Base-by-base conservation (phyloP, 768 basidiomycete species). In the Termitomyces heimii region DNA sequence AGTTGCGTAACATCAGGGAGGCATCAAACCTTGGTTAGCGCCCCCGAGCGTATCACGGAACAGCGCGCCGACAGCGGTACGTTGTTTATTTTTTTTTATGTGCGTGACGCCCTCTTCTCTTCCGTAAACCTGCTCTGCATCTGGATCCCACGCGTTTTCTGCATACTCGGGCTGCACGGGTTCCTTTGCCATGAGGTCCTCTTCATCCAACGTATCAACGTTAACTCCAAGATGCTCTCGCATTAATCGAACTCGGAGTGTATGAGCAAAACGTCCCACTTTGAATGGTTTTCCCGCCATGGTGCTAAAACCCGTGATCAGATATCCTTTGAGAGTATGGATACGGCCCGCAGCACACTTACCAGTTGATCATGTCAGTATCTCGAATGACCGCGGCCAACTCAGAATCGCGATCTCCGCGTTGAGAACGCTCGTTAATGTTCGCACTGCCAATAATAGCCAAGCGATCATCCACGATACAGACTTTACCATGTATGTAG, bases 321-420 rank as follows among this genome's bases (percentile, higher is more conserved):
- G 13, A 50, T 35, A 24, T 40, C 24, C 43, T 26, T 28, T 52
- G 49, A 46, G 18, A 45, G 31, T 8, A 34, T 45, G 20, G 20
- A 40, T 28, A 29, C 32, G 49, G 53, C n/a, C 24, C 31, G 42
- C 13, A 18, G 35, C 35, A 13, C 10, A 73, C 82, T 51, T 60
- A 89, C 92, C 92, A 82, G 58, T 96, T 87, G 52, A 98, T 89
- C 90, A 99, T 89, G 66, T 99, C 96, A 3, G 96, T 98, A 66
- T 99, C 97, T 60, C 94, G 80, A 52, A 98, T 91, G 45, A 99
- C 85, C 37, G 91, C 86, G 3, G 94, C 93, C 34, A 98, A 70
- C 68, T 99, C 97, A 2, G 96, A 98, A 70, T 99, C 97, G 29
- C 97, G 86, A 69, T 99, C 96, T 24, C 97, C 97, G 29, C 93